Evolutionary conservation across 1,139 yeast species (phyloP).

Genomic region (Taphrina deformans): DNA sequence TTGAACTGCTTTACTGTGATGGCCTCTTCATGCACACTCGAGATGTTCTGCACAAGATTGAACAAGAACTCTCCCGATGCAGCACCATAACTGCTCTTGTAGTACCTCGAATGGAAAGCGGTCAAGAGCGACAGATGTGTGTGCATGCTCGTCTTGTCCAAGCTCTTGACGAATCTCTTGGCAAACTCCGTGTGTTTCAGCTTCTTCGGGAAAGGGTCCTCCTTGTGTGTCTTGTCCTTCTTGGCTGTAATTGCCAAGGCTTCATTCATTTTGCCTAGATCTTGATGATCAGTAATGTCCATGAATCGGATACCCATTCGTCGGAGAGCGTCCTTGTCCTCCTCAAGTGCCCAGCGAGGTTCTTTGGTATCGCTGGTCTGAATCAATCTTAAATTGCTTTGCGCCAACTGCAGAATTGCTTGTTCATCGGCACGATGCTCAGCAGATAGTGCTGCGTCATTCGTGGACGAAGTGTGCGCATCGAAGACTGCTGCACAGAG

Average conservation of each 20-base stretch:
- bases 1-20: slow-evolving; percentile 50
- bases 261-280: slow-evolving; percentile 23
- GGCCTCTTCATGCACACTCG: slow-evolving; percentile 43
- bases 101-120: slow-evolving; percentile 76
- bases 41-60: slow-evolving; percentile 52
- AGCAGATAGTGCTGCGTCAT: not conserved
- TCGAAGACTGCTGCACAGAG: not conserved
- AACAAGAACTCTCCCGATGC: slow-evolving; percentile 74
- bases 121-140: slow-evolving; percentile 62
- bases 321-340: slow-evolving; percentile 57
- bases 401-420: slow-evolving; percentile 5
- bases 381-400: slow-evolving; percentile 13
- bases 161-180: slow-evolving; percentile 47
- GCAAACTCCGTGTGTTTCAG: slow-evolving; percentile 51
- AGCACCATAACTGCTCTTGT: slow-evolving; percentile 67
- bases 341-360: slow-evolving; percentile 52
- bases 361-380: not conserved
- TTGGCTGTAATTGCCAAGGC: slow-evolving; percentile 39
- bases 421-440: not conserved
- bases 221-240: not conserved
- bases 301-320: slow-evolving; percentile 61
- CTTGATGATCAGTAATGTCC: slow-evolving; percentile 61
- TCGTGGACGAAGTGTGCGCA: not conserved
- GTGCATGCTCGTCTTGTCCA: slow-evolving; percentile 54
- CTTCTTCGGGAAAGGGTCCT: slow-evolving; percentile 54